Evolutionary conservation across 2,329 filamentous ascomycete species (phyloP), one percentile per base, ranked within the genome.

Genomic region (Fusarium luffae): DNA sequence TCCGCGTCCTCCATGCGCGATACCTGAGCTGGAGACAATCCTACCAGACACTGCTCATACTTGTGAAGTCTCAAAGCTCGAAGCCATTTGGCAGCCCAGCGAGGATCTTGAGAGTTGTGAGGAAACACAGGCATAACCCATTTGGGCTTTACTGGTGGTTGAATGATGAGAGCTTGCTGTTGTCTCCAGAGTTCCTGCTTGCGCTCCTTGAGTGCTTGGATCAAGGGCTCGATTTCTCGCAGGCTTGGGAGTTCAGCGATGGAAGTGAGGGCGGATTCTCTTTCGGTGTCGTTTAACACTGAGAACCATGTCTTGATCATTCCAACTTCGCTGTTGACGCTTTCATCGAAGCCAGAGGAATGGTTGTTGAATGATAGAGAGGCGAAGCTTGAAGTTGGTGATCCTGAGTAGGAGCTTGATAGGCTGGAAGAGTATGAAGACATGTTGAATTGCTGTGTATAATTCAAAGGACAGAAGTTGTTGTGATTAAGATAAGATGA

Each of bases 251-350:
- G 62, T 37, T 72, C 72, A 23, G 71, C 69, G 43, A 74, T 75
- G 40, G 73, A 74, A 23, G 41, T 48, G 34, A 74, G 62, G 40
- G 73, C 73, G 18, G 66, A 47, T 42, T 65, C 46, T 42, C 73
- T 51, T 54, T 74, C 73, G 34, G 54, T 47, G 54, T 74, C 73
- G 59, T 63, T 71, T 16, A 74, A 48, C 6, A 74, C 71, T 7
- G 72, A 66, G 23, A 74, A 74, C 73, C 73, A 74, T 3, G 73
- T 71, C 43, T 54, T 74, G 54, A 74, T 75, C 44, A 75, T 74
- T 7, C 70, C 58, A 6, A 75, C 55, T 50, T 75, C 72, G 21
- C 69, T 56, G 16, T 58, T 59, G 40, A 74, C 60, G n/a, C 54
- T 71, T 27, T 61, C 60, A 34, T 57, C 48, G 60, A 51, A 12